Evolutionary conservation across 2,329 filamentous ascomycete genomes (phyloP).

Genomic region (Amphichorda felina): DNA sequence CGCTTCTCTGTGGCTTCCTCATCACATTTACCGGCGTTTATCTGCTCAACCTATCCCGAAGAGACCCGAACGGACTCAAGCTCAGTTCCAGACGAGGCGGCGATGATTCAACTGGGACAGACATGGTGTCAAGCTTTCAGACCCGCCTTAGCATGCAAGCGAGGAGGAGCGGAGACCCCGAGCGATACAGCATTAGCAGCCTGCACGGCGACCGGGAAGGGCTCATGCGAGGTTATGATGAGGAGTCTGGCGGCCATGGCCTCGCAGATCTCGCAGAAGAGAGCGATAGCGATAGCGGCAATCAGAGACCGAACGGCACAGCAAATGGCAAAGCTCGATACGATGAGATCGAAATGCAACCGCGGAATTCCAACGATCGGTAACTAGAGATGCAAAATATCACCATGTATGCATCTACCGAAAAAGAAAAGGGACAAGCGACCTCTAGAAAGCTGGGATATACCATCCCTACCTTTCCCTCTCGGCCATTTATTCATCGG

Average conservation of each 20-base stretch:
- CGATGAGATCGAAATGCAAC: conserved; percentile 28
- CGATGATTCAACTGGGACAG: conserved; percentile 76
- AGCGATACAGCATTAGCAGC: conserved; percentile 52
- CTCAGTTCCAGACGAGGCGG: conserved; percentile 48
- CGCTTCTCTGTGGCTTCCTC: conserved; percentile 83
- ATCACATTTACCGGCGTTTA: conserved; percentile 94
- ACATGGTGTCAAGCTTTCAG: conserved; percentile 79
- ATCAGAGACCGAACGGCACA: conserved; percentile 24
- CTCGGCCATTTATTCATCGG: too few species aligned
- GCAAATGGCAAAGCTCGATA: conserved; percentile 18
- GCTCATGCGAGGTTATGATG: conserved; percentile 82
- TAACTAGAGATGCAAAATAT: too few species aligned
- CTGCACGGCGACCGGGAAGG: conserved; percentile 63
- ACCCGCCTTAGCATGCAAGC: conserved; percentile 91
- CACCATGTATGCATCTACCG: too few species aligned
- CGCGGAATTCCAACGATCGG: too few species aligned
- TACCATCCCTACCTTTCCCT: too few species aligned
- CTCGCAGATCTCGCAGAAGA: conserved; percentile 72
- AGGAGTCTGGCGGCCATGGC: conserved; percentile 61
- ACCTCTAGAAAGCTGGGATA: too few species aligned
- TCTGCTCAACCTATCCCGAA: conserved; percentile 86
- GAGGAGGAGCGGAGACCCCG: conserved; percentile 58
- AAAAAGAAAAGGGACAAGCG: too few species aligned
- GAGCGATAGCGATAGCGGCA: conserved; percentile 49
- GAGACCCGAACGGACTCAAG: conserved; percentile 71